Percentiles rank a stretch among this genome's conserved stretches.
phyloP scores from a whole-genome alignment of 73 alveolate genomes.

The Effrenium voratum region DNA sequence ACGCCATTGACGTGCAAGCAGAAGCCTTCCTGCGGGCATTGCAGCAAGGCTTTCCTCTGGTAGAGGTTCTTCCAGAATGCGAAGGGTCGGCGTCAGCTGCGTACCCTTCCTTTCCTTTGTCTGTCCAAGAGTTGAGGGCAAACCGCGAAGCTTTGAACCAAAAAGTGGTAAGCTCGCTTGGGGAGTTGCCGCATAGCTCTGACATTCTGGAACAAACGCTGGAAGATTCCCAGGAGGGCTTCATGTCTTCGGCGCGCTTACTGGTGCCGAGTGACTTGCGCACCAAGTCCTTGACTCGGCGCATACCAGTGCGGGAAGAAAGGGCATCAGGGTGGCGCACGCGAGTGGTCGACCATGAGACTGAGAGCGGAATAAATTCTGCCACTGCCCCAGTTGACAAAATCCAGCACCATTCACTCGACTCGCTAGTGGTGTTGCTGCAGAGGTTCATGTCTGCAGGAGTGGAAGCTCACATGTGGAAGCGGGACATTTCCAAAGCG shows the following conservation, averaged over 20 bases:
- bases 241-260: neutral
- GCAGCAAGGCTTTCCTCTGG: neutral
- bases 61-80: neutral
- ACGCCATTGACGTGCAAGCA: neutral
- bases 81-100: neutral
- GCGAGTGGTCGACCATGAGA: constrained; percentile 16
- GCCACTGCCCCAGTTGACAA: constrained; percentile 38
- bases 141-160: neutral
- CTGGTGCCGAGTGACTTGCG: neutral
- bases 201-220: neutral
- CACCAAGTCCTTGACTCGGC: constrained; percentile 1
- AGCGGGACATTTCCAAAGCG: constrained; percentile 27
- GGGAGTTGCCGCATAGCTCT: neutral
- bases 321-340: constrained; percentile 45
- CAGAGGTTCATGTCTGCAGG: neutral
- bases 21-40: neutral
- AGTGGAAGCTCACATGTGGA: neutral
- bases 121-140: neutral
- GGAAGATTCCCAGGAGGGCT: neutral
- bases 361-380: constrained; percentile 49
- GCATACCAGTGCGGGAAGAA: constrained; percentile 48
- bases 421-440: neutral
- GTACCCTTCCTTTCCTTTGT: neutral
- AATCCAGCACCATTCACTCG: constrained; percentile 1
- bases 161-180: neutral